Conservation (phyloP, 306 rosid species). For the Sphenostylis stenocarpa region DNA sequence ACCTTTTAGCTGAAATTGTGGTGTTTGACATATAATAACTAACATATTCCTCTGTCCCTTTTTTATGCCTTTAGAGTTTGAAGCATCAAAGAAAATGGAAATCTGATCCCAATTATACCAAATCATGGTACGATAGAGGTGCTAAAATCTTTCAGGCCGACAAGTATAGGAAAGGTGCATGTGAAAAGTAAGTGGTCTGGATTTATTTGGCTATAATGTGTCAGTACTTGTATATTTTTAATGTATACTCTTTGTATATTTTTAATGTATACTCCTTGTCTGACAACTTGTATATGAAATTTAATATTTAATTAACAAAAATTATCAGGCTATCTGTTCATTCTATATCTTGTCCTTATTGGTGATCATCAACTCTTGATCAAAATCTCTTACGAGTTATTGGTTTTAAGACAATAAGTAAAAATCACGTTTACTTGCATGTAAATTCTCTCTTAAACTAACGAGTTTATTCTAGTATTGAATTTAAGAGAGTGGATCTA, state of each 20-base stretch:
- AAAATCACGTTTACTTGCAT: no score
- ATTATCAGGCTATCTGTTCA: no score
- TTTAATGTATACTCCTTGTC: neutral
- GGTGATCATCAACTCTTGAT: no score
- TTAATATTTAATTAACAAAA: neutral
- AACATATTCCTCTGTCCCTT: neutral
- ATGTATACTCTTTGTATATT: neutral
- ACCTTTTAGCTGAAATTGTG: neutral
- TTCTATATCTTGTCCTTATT: no score
- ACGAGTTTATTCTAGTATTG: no score
- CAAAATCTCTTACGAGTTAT: no score
- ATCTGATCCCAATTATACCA: constrained; percentile 31
- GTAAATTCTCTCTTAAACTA: no score
- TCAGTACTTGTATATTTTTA: neutral
- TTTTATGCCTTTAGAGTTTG: constrained; percentile 26
- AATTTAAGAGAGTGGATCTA: neutral
- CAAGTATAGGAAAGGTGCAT: constrained; percentile 33
- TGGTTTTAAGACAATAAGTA: no score
- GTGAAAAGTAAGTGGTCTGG: constrained; percentile 27
- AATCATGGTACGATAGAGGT: constrained; percentile 30
- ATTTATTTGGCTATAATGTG: neutral
- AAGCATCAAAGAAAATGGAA: constrained; percentile 39
- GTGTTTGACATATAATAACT: neutral
- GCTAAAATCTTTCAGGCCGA: constrained; percentile 32
- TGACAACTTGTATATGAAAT: neutral